Evolutionary conservation across 306 rosid genomes (phyloP).

Genomic region (Echinosophora koreensis): DNA sequence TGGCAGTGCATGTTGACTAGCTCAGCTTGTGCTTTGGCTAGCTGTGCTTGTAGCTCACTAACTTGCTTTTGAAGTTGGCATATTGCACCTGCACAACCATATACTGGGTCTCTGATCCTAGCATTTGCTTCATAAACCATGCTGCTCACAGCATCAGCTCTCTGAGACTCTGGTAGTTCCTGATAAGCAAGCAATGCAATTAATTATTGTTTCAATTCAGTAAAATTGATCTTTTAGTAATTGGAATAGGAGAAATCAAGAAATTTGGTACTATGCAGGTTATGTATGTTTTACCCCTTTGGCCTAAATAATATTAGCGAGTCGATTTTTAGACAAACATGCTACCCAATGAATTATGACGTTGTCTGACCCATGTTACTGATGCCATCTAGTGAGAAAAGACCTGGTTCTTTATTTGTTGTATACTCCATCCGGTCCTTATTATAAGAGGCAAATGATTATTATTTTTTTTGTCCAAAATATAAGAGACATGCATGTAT

Average conservation of each 20-base stretch:
- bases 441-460: no score
- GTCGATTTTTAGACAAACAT: no score
- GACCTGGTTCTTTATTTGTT: no score
- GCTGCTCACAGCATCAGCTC: slow-evolving; percentile 97
- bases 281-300: background rate
- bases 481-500: no score
- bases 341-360: background rate
- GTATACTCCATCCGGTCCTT: no score
- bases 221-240: background rate
- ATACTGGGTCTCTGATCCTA: slow-evolving; percentile 84
- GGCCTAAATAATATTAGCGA: background rate
- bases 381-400: no score
- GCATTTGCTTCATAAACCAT: slow-evolving; percentile 98
- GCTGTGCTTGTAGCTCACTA: slow-evolving; percentile 82
- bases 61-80: slow-evolving; percentile 89
- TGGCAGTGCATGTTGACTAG: slow-evolving; percentile 76
- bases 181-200: slow-evolving; percentile 44
- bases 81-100: slow-evolving; percentile 90
- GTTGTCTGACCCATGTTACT: no score
- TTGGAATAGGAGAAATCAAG: background rate
- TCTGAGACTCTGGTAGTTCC: slow-evolving; percentile 87
- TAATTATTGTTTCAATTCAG: background rate
- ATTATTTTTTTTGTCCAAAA: no score
- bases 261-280: background rate
- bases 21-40: slow-evolving; percentile 91